Evolutionary conservation across 78 protist genomes (phyloP).

Genomic region (Planoprotostelium fungivorum): DNA sequence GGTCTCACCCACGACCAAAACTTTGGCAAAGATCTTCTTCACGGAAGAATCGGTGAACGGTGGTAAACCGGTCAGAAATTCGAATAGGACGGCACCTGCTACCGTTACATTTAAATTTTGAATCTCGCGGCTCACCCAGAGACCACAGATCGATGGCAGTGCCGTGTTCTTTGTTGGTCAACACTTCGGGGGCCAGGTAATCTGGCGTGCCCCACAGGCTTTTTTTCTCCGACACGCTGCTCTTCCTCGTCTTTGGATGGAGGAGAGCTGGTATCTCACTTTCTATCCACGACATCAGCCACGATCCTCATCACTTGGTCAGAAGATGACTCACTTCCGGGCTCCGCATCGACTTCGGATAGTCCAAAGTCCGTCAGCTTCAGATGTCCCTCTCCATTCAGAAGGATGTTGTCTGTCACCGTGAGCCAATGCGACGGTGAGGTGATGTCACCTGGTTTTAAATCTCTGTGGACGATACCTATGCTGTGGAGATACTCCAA

Average conservation of each 20-base stretch:
- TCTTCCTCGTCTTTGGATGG: neutral
- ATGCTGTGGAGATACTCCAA: slow-evolving; percentile 58
- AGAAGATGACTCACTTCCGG: neutral
- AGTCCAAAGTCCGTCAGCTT: slow-evolving; percentile 70
- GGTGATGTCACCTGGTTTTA: slow-evolving; percentile 39
- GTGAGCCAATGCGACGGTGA: neutral
- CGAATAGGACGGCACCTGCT: slow-evolving; percentile 48
- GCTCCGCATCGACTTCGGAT: slow-evolving; percentile 24
- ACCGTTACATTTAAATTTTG: slow-evolving; percentile 8
- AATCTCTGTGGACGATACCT: slow-evolving; percentile 63
- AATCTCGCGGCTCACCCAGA: neutral
- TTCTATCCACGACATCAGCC: neutral
- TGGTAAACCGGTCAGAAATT: slow-evolving; percentile 54
- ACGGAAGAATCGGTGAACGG: slow-evolving; percentile 55
- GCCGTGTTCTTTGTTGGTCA: slow-evolving; percentile 71
- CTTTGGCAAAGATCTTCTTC: slow-evolving; percentile 38
- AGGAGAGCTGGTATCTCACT: neutral
- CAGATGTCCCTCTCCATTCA: slow-evolving; percentile 55
- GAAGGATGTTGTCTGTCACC: slow-evolving; percentile 36
- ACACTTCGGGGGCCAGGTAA: slow-evolving; percentile 95
- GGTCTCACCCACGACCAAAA: neutral
- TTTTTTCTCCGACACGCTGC: neutral
- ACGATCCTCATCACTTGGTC: neutral
- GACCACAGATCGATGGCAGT: slow-evolving; percentile 29
- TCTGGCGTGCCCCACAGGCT: slow-evolving; percentile 90